phyloP scores from a whole-genome alignment of 2,329 filamentous ascomycete genomes.

The Ceratocystis lukuohia region DNA sequence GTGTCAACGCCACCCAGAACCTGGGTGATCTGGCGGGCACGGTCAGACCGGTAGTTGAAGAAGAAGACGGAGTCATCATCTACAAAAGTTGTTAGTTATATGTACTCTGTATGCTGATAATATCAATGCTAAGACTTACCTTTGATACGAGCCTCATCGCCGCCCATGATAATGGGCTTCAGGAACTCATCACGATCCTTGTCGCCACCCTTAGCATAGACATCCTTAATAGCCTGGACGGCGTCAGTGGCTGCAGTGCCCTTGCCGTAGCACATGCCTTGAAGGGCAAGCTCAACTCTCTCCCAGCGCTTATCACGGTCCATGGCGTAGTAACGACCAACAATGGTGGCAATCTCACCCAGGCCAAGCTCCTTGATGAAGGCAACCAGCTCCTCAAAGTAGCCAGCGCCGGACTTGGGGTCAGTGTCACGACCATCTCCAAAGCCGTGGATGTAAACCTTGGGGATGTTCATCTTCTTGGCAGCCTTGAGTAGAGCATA shows the following conservation, averaged over 20 bases:
- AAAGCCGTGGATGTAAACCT: slow-evolving; percentile 98
- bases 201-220: slow-evolving; percentile 58
- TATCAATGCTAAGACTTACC: slow-evolving; percentile 35
- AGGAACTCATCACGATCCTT: slow-evolving; percentile 91
- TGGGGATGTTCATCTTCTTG: slow-evolving; percentile 72
- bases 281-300: slow-evolving; percentile 75
- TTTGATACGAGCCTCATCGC: slow-evolving; percentile 72
- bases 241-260: slow-evolving; percentile 77
- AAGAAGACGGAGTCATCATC: slow-evolving; percentile 94
- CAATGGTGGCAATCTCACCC: slow-evolving; percentile 81
- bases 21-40: slow-evolving; percentile 91
- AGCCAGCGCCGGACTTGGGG: slow-evolving; percentile 79
- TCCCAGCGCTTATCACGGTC: slow-evolving; percentile 99
- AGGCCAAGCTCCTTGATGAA: slow-evolving; percentile 70
- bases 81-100: slow-evolving; percentile 26
- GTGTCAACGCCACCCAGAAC: slow-evolving; percentile 85
- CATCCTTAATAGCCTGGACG: slow-evolving; percentile 71
- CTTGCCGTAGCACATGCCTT: slow-evolving; percentile 73
- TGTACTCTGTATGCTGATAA: background rate
- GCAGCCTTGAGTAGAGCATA: slow-evolving; percentile 78
- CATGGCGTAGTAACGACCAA: slow-evolving; percentile 97
- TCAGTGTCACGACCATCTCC: slow-evolving; percentile 96
- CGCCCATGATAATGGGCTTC: slow-evolving; percentile 90
- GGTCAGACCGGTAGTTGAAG: slow-evolving; percentile 99
- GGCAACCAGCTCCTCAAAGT: slow-evolving; percentile 75